Percentiles rank a stretch among this genome's conserved stretches.
Conservation (phyloP, 1,284 basidiomycete genomes). For the Chalciporus piperatoides region DNA sequence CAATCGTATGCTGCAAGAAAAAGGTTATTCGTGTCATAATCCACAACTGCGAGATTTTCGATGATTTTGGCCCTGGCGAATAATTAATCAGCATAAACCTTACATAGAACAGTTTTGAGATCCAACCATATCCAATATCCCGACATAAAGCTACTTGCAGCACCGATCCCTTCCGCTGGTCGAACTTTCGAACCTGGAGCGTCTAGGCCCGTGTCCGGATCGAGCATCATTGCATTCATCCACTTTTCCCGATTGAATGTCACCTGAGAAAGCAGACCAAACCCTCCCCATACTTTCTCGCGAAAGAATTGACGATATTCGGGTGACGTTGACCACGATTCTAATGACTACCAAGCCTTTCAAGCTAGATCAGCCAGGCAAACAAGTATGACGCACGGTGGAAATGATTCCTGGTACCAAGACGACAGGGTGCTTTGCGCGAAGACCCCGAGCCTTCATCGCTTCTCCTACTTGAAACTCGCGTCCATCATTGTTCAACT, state of each 20-base stretch:
- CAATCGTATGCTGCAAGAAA: constrained; percentile 88
- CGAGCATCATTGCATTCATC: constrained; percentile 88
- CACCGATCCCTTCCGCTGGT: constrained; percentile 89
- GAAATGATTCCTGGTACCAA: constrained; percentile 79
- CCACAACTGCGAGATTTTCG: constrained; percentile 87
- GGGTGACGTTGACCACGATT: constrained; percentile 82
- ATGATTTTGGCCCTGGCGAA: constrained; percentile 79
- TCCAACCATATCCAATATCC: constrained; percentile 92
- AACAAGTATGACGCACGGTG: constrained; percentile 45
- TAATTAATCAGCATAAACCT: constrained; percentile 1
- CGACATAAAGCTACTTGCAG: constrained; percentile 88
- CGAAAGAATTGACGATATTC: constrained; percentile 80
- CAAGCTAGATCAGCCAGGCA: neutral
- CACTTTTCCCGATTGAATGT: constrained; percentile 84
- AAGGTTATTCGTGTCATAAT: constrained; percentile 90
- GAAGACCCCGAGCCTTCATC: constrained; percentile 63
- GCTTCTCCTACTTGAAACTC: constrained; percentile 83
- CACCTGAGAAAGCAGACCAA: constrained; percentile 83
- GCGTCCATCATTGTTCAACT: constrained; percentile 75
- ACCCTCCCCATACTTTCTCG: constrained; percentile 84
- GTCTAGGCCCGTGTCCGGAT: constrained; percentile 90
- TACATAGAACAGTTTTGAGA: neutral
- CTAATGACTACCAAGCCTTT: constrained; percentile 52
- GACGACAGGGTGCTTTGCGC: constrained; percentile 75
- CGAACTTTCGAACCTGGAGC: constrained; percentile 86